Percentiles rank a stretch among this genome's conserved stretches.
phyloP scores from a whole-genome alignment of 164 flowering plant species.

The Stephania yunnanensis region DNA sequence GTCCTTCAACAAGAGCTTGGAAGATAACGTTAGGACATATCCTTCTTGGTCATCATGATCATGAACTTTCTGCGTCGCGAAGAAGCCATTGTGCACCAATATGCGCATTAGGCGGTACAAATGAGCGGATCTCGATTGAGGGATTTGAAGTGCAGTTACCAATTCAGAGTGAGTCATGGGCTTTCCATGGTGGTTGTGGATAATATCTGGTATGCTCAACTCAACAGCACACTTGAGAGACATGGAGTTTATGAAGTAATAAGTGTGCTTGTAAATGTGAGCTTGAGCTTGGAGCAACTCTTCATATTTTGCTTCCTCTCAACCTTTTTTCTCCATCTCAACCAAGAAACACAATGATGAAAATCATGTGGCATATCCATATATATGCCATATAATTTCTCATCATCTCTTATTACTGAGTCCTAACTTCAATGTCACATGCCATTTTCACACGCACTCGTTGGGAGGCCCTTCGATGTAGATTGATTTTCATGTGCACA shows the following conservation, averaged over 20 bases:
- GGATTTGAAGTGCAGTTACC: background rate
- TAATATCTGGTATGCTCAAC: constrained; percentile 16
- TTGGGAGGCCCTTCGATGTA: too few relatives aligned
- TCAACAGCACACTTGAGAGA: constrained; percentile 33
- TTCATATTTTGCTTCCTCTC: background rate
- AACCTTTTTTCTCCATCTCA: too few relatives aligned
- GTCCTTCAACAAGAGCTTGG: constrained; percentile 28
- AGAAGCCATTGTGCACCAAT: background rate
- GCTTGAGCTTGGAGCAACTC: constrained; percentile 30
- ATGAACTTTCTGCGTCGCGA: background rate
- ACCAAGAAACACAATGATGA: too few relatives aligned
- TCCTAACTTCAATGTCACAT: too few relatives aligned
- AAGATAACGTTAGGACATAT: constrained; percentile 21
- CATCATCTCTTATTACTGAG: too few relatives aligned
- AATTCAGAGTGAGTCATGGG: background rate
- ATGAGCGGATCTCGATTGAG: background rate
- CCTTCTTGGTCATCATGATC: background rate
- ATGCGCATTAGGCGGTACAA: constrained; percentile 1
- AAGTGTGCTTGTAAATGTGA: constrained; percentile 21
- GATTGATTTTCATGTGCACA: too few relatives aligned
- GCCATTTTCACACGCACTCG: too few relatives aligned
- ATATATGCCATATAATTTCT: too few relatives aligned
- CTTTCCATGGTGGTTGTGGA: too few relatives aligned
- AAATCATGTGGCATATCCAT: too few relatives aligned
- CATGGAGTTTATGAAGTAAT: constrained; percentile 30